Conservation (phyloP, 306 rosid genomes). For the Begonia masoniana region DNA sequence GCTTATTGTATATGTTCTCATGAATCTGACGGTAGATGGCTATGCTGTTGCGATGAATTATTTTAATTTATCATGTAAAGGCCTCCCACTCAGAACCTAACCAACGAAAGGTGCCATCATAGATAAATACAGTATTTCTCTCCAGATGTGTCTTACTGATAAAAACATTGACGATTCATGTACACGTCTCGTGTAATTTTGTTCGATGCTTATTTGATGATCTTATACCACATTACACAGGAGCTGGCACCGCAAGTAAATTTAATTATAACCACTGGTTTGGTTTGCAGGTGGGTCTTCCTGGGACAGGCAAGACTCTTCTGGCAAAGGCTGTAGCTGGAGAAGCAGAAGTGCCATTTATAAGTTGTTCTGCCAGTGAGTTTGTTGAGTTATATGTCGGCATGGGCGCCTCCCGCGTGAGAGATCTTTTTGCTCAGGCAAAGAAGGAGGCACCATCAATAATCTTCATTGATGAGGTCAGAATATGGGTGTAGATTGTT, state of each 20-base stretch:
- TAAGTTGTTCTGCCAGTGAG: constrained; percentile 98
- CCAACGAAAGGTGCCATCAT: too few species aligned
- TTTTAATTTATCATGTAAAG: too few species aligned
- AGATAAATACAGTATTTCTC: too few species aligned
- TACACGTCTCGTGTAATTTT: background rate
- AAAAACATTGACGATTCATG: too few species aligned
- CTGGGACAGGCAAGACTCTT: constrained; percentile 99
- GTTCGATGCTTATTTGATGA: constrained; percentile 5
- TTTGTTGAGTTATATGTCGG: constrained; percentile 98
- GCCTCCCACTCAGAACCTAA: too few species aligned
- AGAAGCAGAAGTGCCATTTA: constrained; percentile 96
- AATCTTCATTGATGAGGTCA: constrained; percentile 88
- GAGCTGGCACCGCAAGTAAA: too few species aligned
- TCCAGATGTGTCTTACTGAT: too few species aligned
- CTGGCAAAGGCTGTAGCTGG: constrained; percentile 99
- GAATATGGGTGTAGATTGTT: constrained; percentile 10
- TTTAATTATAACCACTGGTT: too few species aligned
- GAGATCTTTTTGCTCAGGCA: constrained; percentile 98
- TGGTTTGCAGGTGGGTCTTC: constrained; percentile 87
- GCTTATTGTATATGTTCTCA: constrained; percentile 1
- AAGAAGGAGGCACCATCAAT: constrained; percentile 96
- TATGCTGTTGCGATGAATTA: too few species aligned
- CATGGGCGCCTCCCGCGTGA: constrained; percentile 99
- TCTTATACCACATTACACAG: too few species aligned
- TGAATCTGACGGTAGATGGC: too few species aligned